phyloP scores from a whole-genome alignment of 306 rosid species.

The Corylus heterophylla region DNA sequence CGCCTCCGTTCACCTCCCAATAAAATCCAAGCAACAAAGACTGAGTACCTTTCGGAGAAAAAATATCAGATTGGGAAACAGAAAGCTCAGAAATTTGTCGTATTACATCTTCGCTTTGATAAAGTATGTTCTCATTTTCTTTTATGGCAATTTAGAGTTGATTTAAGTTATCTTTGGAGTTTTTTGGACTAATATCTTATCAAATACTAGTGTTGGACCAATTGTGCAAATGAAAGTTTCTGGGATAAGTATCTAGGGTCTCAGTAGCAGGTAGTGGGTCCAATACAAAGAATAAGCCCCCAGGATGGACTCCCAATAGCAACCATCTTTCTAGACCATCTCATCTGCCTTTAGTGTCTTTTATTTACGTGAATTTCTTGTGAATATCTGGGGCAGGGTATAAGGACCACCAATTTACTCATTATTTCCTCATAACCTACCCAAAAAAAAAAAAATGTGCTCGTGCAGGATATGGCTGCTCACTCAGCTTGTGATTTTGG shows the following conservation, averaged over 20 bases:
- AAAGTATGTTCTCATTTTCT: conserved; percentile 54
- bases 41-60: conserved; percentile 49
- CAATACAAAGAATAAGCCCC: neutral
- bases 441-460: neutral
- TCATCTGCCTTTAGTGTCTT: neutral
- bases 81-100: conserved; percentile 71
- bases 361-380: neutral
- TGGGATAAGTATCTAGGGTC: neutral
- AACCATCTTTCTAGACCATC: neutral
- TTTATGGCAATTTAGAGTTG: neutral
- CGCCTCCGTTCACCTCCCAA: conserved; percentile 67
- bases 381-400: neutral
- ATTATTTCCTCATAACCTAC: neutral
- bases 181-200: neutral
- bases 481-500: conserved; percentile 99
- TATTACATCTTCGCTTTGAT: conserved; percentile 87
- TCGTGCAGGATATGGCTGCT: conserved; percentile 94
- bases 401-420: conserved; percentile 1
- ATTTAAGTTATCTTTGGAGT: neutral
- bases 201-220: neutral
- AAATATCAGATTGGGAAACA: conserved; percentile 15
- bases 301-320: neutral
- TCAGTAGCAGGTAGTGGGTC: neutral
- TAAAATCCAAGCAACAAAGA: conserved; percentile 30
- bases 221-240: neutral